Conservation (phyloP, 305 asterid genomes). For the Fraxinus dipetala region DNA sequence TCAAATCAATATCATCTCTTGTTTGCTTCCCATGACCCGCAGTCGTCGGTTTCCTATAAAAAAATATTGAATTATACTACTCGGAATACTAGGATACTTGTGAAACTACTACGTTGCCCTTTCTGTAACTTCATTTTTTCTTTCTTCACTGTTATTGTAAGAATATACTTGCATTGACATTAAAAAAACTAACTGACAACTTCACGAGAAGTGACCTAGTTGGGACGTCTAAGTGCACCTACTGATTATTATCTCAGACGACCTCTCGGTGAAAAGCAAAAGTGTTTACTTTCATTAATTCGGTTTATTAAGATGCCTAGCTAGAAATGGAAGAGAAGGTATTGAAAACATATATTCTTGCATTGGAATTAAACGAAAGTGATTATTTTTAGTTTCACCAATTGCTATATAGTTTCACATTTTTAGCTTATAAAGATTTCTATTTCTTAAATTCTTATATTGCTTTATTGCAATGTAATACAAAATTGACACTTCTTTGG, state of each 20-base stretch:
- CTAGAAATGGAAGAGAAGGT: background rate
- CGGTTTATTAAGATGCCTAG: background rate
- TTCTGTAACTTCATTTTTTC: background rate
- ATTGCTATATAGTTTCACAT: background rate
- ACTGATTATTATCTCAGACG: background rate
- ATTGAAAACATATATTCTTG: background rate
- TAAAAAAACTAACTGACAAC: background rate
- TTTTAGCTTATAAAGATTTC: background rate
- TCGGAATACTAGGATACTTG: background rate
- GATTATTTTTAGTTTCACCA: background rate
- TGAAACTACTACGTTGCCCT: slow-evolving; percentile 23
- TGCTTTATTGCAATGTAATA: background rate
- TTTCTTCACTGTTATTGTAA: slow-evolving; percentile 19
- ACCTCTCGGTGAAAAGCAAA: background rate
- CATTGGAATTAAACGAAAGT: background rate
- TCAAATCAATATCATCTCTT: slow-evolving; percentile 54
- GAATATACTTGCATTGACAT: background rate
- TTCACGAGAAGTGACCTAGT: background rate
- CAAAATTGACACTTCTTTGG: background rate
- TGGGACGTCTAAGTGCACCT: background rate
- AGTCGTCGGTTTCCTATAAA: slow-evolving; percentile 18
- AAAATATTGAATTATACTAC: background rate
- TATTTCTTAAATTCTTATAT: background rate
- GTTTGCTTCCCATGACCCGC: slow-evolving; percentile 50
- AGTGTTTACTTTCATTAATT: background rate